phyloP scores from a whole-genome alignment of 192 early-diverging fungal species.

The Lobosporangium transversale region DNA sequence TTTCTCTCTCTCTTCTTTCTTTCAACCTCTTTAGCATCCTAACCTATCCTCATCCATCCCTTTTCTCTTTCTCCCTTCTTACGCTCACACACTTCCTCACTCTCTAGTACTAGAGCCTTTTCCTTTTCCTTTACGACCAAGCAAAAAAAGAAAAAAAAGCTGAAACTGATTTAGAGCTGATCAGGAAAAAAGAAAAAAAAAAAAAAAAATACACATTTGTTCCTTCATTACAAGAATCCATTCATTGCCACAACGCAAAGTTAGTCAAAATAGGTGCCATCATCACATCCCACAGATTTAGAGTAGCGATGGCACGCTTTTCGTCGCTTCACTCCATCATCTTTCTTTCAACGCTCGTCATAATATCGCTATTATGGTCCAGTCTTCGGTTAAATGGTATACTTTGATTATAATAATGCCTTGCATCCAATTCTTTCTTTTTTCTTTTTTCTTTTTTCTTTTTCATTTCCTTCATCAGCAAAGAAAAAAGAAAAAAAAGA shows the following conservation, averaged over 20 bases:
- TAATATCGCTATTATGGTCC: conserved; percentile 37
- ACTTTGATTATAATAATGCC: not conserved
- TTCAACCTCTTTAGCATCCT: not conserved
- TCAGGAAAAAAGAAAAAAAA: not conserved
- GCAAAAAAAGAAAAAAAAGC: no score
- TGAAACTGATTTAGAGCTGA: no score
- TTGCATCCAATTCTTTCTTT: no score
- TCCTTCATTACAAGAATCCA: not conserved
- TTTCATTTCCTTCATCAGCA: not conserved
- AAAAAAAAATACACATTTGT: not conserved
- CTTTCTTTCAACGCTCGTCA: conserved; percentile 25
- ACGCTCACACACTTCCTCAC: not conserved
- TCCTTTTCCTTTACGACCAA: no score
- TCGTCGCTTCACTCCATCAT: conserved; percentile 45
- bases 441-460: not conserved
- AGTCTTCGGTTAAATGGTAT: conserved; percentile 38
- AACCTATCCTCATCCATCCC: not conserved
- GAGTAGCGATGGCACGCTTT: conserved; percentile 23
- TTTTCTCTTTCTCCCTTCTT: not conserved
- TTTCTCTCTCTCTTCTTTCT: conserved; percentile 1
- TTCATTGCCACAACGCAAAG: not conserved
- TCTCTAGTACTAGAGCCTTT: no score
- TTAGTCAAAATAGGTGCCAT: no score
- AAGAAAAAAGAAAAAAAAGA: not conserved
- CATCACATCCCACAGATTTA: no score